Percentiles rank a stretch among this genome's conserved stretches.
Conservation (phyloP, 148 eudicot species). For the Agrostemma githago region DNA sequence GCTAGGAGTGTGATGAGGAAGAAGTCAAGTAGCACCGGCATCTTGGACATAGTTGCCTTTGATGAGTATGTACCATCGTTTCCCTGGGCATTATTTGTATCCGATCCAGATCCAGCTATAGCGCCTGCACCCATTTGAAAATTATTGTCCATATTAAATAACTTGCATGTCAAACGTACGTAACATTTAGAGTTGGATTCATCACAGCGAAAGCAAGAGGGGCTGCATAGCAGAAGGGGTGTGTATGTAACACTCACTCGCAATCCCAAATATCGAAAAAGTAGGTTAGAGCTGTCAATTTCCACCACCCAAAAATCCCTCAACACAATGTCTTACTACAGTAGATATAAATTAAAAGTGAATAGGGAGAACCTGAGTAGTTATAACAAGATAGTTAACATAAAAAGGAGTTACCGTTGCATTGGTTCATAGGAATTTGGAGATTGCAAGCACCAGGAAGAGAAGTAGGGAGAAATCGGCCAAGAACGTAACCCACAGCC, state of each 20-base stretch:
- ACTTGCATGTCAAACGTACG: no score
- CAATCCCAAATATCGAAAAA: no score
- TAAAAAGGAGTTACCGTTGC: constrained; percentile 12
- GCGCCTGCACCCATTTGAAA: no score
- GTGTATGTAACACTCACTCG: no score
- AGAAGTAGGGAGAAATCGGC: constrained; percentile 18
- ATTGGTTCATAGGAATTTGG: constrained; percentile 8
- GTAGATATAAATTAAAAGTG: no score
- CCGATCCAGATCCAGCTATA: constrained; percentile 13
- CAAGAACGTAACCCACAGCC: constrained; percentile 16
- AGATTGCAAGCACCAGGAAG: constrained; percentile 24
- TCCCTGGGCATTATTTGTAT: not conserved
- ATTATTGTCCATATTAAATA: no score
- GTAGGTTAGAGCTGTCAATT: no score
- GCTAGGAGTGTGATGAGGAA: constrained; percentile 2
- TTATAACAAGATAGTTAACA: not conserved
- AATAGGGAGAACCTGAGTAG: not conserved
- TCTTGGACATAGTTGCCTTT: constrained; percentile 6
- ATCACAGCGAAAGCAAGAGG: no score
- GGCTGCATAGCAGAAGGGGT: no score
- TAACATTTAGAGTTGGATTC: no score
- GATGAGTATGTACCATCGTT: constrained; percentile 11
- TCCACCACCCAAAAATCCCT: no score
- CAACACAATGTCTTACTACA: no score
- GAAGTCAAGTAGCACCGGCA: not conserved